Conservation (phyloP, 495 filamentous ascomycete genomes). For the Friedmanniomyces endolithicus region DNA sequence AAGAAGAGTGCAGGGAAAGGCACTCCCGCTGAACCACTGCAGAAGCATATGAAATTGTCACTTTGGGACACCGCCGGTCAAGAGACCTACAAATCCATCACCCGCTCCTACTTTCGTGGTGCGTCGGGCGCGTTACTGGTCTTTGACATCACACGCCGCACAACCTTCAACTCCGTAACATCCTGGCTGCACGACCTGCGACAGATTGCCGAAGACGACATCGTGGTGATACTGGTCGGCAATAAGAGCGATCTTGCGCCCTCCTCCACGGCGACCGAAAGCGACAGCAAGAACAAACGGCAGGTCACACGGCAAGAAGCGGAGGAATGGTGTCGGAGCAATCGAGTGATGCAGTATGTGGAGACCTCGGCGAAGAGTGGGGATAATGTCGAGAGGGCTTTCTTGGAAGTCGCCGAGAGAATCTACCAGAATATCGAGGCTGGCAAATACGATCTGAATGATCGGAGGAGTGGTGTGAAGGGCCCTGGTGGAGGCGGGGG, state of each 20-base stretch:
- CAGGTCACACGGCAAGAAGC: conserved; percentile 70
- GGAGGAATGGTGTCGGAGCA: conserved; percentile 69
- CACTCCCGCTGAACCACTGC: conserved; percentile 30
- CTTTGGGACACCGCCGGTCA: conserved; percentile 97
- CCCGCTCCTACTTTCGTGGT: conserved; percentile 87
- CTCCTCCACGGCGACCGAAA: conserved; percentile 21
- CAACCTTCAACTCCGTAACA: conserved; percentile 74
- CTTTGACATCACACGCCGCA: conserved; percentile 78
- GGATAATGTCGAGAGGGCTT: conserved; percentile 83
- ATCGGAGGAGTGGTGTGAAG: conserved; percentile 88
- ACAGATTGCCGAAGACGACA: conserved; percentile 83
- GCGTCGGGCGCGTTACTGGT: conserved; percentile 85
- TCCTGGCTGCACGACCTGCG: conserved; percentile 88
- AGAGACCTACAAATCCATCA: conserved; percentile 93
- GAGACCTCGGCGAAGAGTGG: conserved; percentile 95
- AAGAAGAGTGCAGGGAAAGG: conserved; percentile 20
- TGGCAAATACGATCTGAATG: conserved; percentile 87
- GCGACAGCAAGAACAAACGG: conserved; percentile 45
- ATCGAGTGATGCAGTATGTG: conserved; percentile 77
- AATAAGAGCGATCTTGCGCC: conserved; percentile 78
- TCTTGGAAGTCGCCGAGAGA: conserved; percentile 80
- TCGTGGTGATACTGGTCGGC: conserved; percentile 85
- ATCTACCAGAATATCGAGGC: conserved; percentile 93
- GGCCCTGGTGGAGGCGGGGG: conserved; percentile 45
- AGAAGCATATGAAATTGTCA: conserved; percentile 50